phyloP scores from a whole-genome alignment of 441 rosid genomes.

The Biscutella laevigata region DNA sequence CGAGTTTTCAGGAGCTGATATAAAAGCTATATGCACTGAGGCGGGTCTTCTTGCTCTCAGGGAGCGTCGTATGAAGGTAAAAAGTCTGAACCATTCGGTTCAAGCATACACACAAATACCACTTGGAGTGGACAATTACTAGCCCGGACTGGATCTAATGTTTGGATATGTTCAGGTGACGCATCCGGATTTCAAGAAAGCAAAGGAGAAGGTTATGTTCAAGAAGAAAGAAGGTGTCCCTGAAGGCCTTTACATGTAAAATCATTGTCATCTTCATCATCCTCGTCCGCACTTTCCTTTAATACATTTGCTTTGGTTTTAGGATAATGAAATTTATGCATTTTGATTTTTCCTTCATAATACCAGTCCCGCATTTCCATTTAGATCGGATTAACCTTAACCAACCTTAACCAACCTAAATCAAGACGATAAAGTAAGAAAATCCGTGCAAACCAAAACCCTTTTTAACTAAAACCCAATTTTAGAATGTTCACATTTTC shows the following conservation, averaged over 20 bases:
- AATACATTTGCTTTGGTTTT: conserved; percentile 12
- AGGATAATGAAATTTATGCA: conserved; percentile 4
- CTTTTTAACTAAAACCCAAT: background rate
- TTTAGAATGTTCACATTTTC: background rate
- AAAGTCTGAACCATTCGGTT: background rate
- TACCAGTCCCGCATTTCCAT: background rate
- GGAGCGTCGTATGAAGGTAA: conserved; percentile 95
- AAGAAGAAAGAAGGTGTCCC: conserved; percentile 73
- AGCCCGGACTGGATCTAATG: background rate
- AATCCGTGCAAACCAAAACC: background rate
- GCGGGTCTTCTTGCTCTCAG: conserved; percentile 89
- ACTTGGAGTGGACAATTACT: background rate
- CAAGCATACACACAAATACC: background rate
- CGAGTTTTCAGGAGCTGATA: conserved; percentile 96
- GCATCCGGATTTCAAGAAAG: conserved; percentile 59
- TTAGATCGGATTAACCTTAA: background rate
- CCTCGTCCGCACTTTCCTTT: background rate
- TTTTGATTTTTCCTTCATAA: background rate
- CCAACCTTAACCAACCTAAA: background rate
- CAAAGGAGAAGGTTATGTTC: conserved; percentile 66
- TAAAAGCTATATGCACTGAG: conserved; percentile 92
- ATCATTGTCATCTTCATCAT: background rate
- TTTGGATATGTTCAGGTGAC: conserved; percentile 36
- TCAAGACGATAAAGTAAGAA: background rate
- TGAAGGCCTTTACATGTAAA: conserved; percentile 66